Evolutionary conservation across 345 rosid species (phyloP).

Genomic region (Camelina hispida): DNA sequence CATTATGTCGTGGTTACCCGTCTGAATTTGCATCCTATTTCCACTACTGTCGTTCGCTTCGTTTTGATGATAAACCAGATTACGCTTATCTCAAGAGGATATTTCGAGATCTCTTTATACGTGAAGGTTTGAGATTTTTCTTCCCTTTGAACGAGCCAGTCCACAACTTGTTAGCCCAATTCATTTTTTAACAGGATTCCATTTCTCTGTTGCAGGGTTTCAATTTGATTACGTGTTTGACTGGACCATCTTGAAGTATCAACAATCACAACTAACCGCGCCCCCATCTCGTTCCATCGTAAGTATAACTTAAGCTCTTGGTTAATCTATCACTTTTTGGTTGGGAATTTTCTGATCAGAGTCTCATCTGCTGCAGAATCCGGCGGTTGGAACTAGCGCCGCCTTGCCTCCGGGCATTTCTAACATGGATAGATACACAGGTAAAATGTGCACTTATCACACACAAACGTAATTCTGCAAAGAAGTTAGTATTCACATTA

Average conservation of each 20-base stretch:
- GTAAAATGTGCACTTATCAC: constrained; percentile 39
- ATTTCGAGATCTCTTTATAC: constrained; percentile 94
- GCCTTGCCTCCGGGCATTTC: constrained; percentile 62
- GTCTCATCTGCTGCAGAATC: constrained; percentile 49
- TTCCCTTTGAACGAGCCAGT: constrained; percentile 5
- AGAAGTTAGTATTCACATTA: constrained; percentile 31
- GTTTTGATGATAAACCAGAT: constrained; percentile 96
- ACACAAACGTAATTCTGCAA: background rate
- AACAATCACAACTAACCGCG: constrained; percentile 85
- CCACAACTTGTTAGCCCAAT: background rate
- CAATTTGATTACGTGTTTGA: constrained; percentile 97
- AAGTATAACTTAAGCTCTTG: constrained; percentile 2
- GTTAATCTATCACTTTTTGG: background rate
- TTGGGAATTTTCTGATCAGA: background rate
- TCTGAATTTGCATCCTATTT: constrained; percentile 97
- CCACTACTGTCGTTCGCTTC: constrained; percentile 93
- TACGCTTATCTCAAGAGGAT: constrained; percentile 91
- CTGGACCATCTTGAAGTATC: constrained; percentile 98
- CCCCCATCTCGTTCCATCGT: constrained; percentile 67
- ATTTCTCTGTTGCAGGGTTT: constrained; percentile 67
- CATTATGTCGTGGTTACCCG: constrained; percentile 83
- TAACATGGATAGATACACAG: constrained; percentile 65
- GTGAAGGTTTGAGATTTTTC: constrained; percentile 61
- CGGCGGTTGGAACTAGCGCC: constrained; percentile 77
- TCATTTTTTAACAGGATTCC: constrained; percentile 21